Percentiles rank a stretch among this genome's conserved stretches.
These are phyloP conservation scores for Middelhovenomyces tepae DNA, from an alignment of 805 yeast genomes.

Conservation along the genomic window DNA sequence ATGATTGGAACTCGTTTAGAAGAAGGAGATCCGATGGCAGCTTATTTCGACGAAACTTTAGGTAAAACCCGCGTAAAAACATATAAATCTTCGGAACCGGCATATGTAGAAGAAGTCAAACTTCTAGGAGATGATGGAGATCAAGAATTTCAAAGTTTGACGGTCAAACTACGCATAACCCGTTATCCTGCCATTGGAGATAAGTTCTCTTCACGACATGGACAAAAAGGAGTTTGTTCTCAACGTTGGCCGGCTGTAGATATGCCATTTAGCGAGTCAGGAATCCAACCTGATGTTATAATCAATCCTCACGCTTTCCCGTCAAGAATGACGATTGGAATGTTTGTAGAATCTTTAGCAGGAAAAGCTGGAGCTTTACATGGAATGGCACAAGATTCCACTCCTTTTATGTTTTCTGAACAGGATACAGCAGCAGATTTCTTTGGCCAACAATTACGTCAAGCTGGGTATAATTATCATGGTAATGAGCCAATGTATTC, in stretches of 20 bases:
- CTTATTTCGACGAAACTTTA: slow-evolving; percentile 80
- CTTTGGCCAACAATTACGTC: slow-evolving; percentile 84
- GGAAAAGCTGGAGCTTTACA: slow-evolving; percentile 98
- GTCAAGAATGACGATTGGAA: slow-evolving; percentile 99
- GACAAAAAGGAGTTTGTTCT: slow-evolving; percentile 97
- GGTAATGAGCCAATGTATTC: slow-evolving; percentile 99
- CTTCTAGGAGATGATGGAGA: slow-evolving; percentile 76
- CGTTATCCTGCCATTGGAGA: slow-evolving; percentile 95
- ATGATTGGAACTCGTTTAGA: slow-evolving; percentile 76
- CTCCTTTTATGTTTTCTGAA: slow-evolving; percentile 93
- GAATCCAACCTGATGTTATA: slow-evolving; percentile 95
- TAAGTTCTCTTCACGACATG: slow-evolving; percentile 95
- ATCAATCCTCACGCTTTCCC: slow-evolving; percentile 99
- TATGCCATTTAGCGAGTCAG: slow-evolving; percentile 94
- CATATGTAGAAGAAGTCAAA: slow-evolving; percentile 90
- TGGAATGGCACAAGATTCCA: slow-evolving; percentile 94
- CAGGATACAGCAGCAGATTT: slow-evolving; percentile 93
- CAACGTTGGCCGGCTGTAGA: slow-evolving; percentile 96
- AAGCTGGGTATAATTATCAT: slow-evolving; percentile 92
- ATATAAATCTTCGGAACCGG: slow-evolving; percentile 91
- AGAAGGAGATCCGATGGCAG: slow-evolving; percentile 94
- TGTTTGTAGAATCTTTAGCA: slow-evolving; percentile 98
- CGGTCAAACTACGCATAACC: slow-evolving; percentile 84
- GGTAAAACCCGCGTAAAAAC: slow-evolving; percentile 89
- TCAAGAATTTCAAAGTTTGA: slow-evolving; percentile 71